Conservation (phyloP, 2,329 filamentous ascomycete genomes). For the Alternaria solani region DNA sequence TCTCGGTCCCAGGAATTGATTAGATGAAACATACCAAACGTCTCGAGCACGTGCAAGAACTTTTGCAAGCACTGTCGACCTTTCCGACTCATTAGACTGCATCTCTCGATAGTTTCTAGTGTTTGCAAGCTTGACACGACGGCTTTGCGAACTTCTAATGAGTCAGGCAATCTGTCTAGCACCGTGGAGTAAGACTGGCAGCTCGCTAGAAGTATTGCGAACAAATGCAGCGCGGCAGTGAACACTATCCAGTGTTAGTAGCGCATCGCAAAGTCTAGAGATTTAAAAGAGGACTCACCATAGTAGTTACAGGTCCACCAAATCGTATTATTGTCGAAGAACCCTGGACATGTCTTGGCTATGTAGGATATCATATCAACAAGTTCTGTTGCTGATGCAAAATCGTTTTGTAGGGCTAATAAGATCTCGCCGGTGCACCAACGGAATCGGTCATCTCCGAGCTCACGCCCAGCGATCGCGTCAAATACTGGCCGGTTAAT, state of each 20-base stretch:
- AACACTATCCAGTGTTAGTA: not conserved
- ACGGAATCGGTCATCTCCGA: not conserved
- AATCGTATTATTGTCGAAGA: not conserved
- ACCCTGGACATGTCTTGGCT: not conserved
- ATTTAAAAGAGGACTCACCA: not conserved
- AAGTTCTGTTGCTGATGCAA: not conserved
- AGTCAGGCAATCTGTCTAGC: not conserved
- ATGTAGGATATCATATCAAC: not conserved
- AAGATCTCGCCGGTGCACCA: not conserved
- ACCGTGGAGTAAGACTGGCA: not conserved
- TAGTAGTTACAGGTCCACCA: not conserved
- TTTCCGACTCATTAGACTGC: not conserved
- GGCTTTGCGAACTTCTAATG: not conserved
- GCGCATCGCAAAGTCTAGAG: not conserved
- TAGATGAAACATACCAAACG: not conserved
- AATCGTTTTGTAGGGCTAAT: not conserved
- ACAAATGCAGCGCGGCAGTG: not conserved
- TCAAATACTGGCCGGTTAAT: not conserved
- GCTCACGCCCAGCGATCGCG: not conserved
- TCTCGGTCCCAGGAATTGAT: too few species aligned
- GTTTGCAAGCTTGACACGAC: not conserved
- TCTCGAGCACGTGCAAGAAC: not conserved
- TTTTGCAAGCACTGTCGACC: not conserved
- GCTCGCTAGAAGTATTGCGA: not conserved
- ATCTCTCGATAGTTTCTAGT: not conserved